Evolutionary conservation across 495 filamentous ascomycete species (phyloP).

Genomic region (Choiromyces venosus): DNA sequence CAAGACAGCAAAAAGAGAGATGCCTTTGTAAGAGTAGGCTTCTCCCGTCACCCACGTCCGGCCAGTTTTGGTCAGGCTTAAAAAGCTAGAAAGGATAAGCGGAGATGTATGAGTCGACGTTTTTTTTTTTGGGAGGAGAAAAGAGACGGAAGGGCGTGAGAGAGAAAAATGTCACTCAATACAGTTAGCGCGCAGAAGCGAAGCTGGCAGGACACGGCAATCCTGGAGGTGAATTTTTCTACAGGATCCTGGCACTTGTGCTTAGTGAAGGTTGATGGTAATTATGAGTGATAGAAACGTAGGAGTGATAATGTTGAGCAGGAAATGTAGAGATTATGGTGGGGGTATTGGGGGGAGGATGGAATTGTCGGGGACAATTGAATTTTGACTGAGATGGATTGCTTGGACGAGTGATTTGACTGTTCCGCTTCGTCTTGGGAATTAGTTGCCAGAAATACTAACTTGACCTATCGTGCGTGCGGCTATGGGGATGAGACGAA

Average conservation of each 20-base stretch:
- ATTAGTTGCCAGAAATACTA: not conserved
- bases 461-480: not conserved
- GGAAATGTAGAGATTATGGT: not conserved
- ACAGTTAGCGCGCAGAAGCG: not conserved
- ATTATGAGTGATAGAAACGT: not conserved
- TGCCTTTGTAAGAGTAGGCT: not conserved
- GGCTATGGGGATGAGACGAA: not conserved
- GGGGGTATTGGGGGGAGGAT: not conserved
- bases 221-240: not conserved
- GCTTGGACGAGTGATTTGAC: not conserved
- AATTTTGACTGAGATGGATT: not conserved
- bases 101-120: not conserved
- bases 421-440: not conserved
- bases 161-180: not conserved
- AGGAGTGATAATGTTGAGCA: not conserved
- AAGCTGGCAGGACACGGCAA: not conserved
- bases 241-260: not conserved
- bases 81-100: not conserved
- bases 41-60: not conserved
- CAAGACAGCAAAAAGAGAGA: conserved; percentile 3
- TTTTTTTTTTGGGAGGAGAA: not conserved
- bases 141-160: not conserved
- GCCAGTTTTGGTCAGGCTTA: not conserved
- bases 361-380: not conserved
- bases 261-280: not conserved